A percentile compares a stretch with the other conserved stretches of the same genome.
These are phyloP conservation scores for Dictyostelium capitatum DNA, from an alignment of 78 protist species.

Conservation along the genomic window DNA sequence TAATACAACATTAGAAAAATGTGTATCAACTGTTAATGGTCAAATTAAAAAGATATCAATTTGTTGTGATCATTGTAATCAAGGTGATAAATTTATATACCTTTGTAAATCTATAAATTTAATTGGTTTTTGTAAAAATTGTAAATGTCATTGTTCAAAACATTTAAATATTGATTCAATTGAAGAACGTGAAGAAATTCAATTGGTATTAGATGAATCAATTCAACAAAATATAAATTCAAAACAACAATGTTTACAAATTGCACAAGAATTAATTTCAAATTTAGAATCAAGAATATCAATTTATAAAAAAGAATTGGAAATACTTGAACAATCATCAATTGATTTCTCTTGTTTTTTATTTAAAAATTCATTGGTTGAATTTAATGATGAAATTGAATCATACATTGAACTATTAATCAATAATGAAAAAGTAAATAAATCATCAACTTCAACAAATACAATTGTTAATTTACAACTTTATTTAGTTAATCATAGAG, in stretches of 20 bases:
- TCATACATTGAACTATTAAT: not conserved
- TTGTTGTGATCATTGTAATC: not conserved
- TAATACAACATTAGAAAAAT: not conserved
- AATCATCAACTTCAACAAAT: not conserved
- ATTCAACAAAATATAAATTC: not conserved
- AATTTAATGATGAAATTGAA: slow-evolving; percentile 14
- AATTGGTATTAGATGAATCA: not conserved
- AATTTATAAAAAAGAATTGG: not conserved
- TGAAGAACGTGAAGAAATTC: slow-evolving; percentile 3
- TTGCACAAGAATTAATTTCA: not conserved
- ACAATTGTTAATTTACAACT: not conserved
- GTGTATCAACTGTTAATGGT: not conserved
- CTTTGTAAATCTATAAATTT: not conserved
- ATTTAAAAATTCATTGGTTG: not conserved
- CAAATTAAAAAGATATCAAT: not conserved
- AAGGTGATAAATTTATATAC: not conserved
- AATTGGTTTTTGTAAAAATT: not conserved
- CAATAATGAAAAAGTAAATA: not conserved
- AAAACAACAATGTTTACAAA: not conserved
- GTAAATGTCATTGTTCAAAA: not conserved
- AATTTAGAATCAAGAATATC: not conserved
- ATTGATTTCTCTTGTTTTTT: not conserved
- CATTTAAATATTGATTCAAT: not conserved
- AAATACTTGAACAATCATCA: not conserved
- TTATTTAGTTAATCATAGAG: not conserved